Base-by-base conservation (phyloP, 345 rosid species). In the Crucihimalaya himalaica region DNA sequence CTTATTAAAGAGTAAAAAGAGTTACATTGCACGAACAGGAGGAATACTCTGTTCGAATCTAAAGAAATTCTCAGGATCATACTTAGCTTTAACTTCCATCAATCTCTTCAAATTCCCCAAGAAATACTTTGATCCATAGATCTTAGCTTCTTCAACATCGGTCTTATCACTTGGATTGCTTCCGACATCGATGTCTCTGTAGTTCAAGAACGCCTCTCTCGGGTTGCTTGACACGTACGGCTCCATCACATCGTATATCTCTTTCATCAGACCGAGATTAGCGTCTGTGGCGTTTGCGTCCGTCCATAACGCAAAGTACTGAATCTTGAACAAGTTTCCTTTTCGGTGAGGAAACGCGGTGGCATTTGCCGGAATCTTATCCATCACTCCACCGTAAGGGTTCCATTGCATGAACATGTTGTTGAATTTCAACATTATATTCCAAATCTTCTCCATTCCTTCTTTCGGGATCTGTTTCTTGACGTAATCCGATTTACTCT, bases 371-470 rank as follows among this genome's bases (percentile, higher is more conserved):
- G 79, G 59, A 66, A 87, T 85, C 50, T 50, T 39, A 18, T 76
- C 39, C 89, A 87, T 85, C 42, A 57, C 73, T n/a, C 89, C 89
- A 0, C 91, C 91, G 5, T 79, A 87, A 7, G 89, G 85, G 67
- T 72, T 85, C 76, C 71, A 78, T 5, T 63, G 53, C 83, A 82
- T 56, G 0, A 31, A 57, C 9, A 80, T 66, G 10, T 18, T 45
- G 28, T 64, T 80, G 8, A 69, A 74, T 8, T 80, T 65, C 1
- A 85, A 42, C 50, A 80, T 53, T 46, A 56, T 71, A 31, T 77
- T 68, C 82, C 83, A 86, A 11, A 79, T 29, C n/a, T 45, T 72
- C 20, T 81, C 74, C 13, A 79, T 32, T n/a, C 57, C 79, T 4
- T 43, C 18, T 34, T 68, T 80, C 0, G 84, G 70, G 16, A 81